Conservation (phyloP, 352 stramenopile species). For the Plasmopara viticola region DNA sequence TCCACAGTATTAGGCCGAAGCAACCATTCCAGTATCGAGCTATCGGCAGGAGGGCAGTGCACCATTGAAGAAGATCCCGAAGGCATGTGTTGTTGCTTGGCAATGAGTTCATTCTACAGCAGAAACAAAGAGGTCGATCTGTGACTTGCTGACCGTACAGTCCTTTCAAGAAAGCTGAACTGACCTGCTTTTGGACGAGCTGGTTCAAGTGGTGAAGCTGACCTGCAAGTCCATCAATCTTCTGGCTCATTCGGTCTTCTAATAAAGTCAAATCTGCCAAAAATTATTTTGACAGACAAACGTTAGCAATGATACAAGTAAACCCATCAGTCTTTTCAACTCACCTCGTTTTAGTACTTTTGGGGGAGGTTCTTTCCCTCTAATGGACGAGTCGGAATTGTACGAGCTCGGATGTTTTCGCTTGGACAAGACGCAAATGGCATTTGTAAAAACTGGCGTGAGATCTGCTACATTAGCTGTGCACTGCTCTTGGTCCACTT, state of each 20-base stretch:
- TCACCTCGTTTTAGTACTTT: constrained; percentile 64
- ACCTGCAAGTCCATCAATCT: constrained; percentile 43
- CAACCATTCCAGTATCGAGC: constrained; percentile 51
- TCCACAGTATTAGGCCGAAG: constrained; percentile 48
- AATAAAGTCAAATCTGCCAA: constrained; percentile 44
- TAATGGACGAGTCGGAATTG: constrained; percentile 36
- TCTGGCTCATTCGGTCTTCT: constrained; percentile 52
- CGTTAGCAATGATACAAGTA: not conserved
- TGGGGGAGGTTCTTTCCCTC: constrained; percentile 41
- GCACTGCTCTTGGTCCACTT: constrained; percentile 80
- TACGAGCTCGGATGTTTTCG: constrained; percentile 60
- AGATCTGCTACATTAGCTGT: constrained; percentile 73
- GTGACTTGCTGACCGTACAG: constrained; percentile 5
- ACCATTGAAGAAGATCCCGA: constrained; percentile 9
- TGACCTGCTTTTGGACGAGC: constrained; percentile 55
- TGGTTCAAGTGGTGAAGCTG: constrained; percentile 53
- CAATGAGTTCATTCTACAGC: constrained; percentile 41
- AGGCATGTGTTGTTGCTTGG: constrained; percentile 34
- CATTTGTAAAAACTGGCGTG: constrained; percentile 76
- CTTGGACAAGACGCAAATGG: constrained; percentile 84
- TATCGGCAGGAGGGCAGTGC: constrained; percentile 25
- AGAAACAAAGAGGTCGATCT: not conserved
- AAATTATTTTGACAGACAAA: not conserved
- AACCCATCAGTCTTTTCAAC: not conserved
- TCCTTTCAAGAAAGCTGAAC: not conserved